phyloP scores from a whole-genome alignment of 2,329 filamentous ascomycete genomes.

The Fusarium dimerum region DNA sequence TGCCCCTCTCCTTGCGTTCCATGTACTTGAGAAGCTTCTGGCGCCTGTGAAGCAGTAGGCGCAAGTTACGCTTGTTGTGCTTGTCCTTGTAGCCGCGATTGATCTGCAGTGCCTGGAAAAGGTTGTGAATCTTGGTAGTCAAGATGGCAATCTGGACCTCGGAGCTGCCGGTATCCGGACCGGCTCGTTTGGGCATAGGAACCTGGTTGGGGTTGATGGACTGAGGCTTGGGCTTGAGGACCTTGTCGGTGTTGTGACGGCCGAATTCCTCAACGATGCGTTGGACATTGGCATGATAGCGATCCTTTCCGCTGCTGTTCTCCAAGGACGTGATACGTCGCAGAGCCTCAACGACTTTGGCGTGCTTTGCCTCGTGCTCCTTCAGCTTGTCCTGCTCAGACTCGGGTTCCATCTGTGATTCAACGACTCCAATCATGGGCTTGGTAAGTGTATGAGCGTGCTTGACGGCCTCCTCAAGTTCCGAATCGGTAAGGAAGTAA shows the following conservation, averaged over 20 bases:
- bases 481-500: conserved; percentile 69
- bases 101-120: conserved; percentile 70
- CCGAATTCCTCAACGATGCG: conserved; percentile 88
- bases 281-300: conserved; percentile 77
- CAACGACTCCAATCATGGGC: conserved; percentile 46
- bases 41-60: conserved; percentile 81
- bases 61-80: conserved; percentile 88
- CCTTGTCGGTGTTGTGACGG: conserved; percentile 80
- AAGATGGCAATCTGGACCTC: conserved; percentile 98
- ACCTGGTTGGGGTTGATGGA: conserved; percentile 43
- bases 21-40: conserved; percentile 89
- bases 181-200: conserved; percentile 61
- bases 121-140: conserved; percentile 85
- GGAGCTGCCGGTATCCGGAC: conserved; percentile 89
- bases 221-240: conserved; percentile 63
- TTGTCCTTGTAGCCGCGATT: conserved; percentile 80
- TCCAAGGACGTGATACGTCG: conserved; percentile 75
- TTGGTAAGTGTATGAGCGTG: conserved; percentile 69
- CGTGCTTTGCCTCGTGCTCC: conserved; percentile 57
- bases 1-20: conserved; percentile 85
- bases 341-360: conserved; percentile 73
- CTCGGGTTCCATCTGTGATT: conserved; percentile 43
- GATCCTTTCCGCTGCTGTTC: conserved; percentile 77
- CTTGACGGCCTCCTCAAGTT: conserved; percentile 66
- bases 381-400: conserved; percentile 37